Evolutionary conservation across 768 basidiomycete species (phyloP).

Genomic region (Mycena haematopus): DNA sequence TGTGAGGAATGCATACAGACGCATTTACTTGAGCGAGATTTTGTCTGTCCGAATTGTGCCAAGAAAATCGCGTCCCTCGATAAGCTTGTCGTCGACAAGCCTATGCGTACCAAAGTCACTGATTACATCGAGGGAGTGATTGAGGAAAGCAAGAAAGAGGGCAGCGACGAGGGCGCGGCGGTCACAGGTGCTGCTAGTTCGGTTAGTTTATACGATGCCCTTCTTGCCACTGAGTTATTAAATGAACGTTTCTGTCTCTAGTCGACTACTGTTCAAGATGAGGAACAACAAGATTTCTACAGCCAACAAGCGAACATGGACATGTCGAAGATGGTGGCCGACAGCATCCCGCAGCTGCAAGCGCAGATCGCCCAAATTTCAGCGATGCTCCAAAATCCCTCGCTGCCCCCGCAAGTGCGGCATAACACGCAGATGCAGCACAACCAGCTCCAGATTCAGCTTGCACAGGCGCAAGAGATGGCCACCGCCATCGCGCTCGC

Average conservation of each 20-base stretch:
- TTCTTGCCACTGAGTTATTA: background rate
- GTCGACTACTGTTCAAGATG: conserved; percentile 31
- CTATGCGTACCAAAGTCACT: conserved; percentile 74
- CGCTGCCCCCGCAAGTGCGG: conserved; percentile 73
- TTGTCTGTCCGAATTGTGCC: conserved; percentile 89
- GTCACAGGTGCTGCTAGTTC: conserved; percentile 44
- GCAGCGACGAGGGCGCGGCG: conserved; percentile 48
- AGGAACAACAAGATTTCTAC: conserved; percentile 73
- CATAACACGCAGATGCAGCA: conserved; percentile 85
- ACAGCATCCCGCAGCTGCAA: conserved; percentile 82
- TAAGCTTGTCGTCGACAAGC: conserved; percentile 82
- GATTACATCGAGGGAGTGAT: conserved; percentile 86
- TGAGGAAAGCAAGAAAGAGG: conserved; percentile 77
- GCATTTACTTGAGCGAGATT: conserved; percentile 92
- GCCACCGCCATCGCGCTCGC: conserved; percentile 68
- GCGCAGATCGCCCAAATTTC: conserved; percentile 85
- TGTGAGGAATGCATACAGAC: conserved; percentile 99
- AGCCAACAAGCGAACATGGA: conserved; percentile 75
- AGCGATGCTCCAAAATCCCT: conserved; percentile 79
- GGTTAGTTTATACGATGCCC: conserved; percentile 39
- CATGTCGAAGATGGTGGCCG: conserved; percentile 72
- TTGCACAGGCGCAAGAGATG: conserved; percentile 80
- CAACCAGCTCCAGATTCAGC: conserved; percentile 79
- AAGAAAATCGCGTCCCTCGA: conserved; percentile 90
- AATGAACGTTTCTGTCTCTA: conserved; percentile 11